Evolutionary conservation across 1,284 basidiomycete genomes (phyloP), one percentile per base, ranked within the genome.

Genomic region (Moesziomyces sp.): DNA sequence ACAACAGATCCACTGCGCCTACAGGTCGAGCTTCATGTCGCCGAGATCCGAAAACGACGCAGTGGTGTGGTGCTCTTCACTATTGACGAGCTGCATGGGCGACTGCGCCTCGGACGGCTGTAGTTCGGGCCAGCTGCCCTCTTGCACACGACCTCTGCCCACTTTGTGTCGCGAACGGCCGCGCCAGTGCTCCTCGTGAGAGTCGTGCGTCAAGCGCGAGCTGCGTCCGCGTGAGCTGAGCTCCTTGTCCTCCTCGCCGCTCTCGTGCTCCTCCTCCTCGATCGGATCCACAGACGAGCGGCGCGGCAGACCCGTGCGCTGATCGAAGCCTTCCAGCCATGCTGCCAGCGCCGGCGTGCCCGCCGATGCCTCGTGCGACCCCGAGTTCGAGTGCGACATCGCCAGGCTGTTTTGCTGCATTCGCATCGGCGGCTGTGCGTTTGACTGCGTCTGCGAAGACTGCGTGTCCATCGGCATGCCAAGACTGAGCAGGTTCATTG

Each of bases 221-320:
- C 24, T 67, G 26, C 67, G 66, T 33, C 67, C 63, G 24, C 72
- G 72, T 3, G 52, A 56, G 45, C 59, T 62, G 24, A 67, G 72
- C 54, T 74, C 72, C 24, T 66, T 63, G 51, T 70, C 67, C 26
- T 63, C 62, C 24, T 66, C 58, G 8, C 59, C 67, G 44, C 56
- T 64, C 50, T 74, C 55, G 52, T 70, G 48, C 58, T 74, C 72
- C 38, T 75, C 73, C 46, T 75, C 73, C 28, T 71, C 68, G 46
- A 75, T 75, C 44, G 73, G 73, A n/a, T 75, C 73, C 19, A 75
- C 73, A 1, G 73, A 75, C 1, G 73, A 75, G 6, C 73, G 73
- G 13, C 73, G 68, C 14, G 73, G 73, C 11, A 75, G 68, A 7
- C 73, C 73, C 3, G 73, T 75, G 10, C 73, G 56, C 56, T 75